Percentiles rank a stretch among this genome's conserved stretches.
These are phyloP conservation scores for Madurella mycetomatis DNA, from an alignment of 2,329 filamentous ascomycete genomes.

Conservation along the genomic window DNA sequence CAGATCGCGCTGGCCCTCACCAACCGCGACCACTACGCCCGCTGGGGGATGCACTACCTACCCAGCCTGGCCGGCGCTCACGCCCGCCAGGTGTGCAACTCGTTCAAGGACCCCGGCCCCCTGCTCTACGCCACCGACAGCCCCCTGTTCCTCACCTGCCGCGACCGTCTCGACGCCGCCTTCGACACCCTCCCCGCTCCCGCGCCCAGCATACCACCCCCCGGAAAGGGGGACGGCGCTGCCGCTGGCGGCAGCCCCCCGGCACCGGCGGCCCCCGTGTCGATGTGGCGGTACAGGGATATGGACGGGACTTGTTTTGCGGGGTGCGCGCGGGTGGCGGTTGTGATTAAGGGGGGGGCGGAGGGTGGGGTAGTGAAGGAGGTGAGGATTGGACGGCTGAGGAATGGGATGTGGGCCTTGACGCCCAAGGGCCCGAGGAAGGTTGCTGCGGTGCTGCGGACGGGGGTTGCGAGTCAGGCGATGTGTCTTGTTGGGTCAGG, in stretches of 20 bases:
- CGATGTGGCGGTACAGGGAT: slow-evolving; percentile 19
- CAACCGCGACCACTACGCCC: slow-evolving; percentile 35
- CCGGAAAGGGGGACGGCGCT: too few species aligned
- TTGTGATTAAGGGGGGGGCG: slow-evolving; percentile 30
- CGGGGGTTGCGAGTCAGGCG: slow-evolving; percentile 35
- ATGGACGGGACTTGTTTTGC: slow-evolving; percentile 51
- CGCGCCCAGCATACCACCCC: slow-evolving; percentile 30
- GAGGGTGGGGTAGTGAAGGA: neutral
- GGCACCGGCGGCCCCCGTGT: neutral
- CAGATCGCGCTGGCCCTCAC: slow-evolving; percentile 48
- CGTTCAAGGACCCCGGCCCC: slow-evolving; percentile 58
- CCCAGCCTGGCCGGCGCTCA: slow-evolving; percentile 54
- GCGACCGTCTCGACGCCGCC: slow-evolving; percentile 44
- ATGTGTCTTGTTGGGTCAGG: slow-evolving; percentile 43
- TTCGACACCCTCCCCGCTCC: slow-evolving; percentile 47
- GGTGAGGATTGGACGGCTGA: slow-evolving; percentile 37
- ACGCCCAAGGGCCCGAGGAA: slow-evolving; percentile 47
- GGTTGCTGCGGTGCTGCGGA: slow-evolving; percentile 50
- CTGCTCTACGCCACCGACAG: slow-evolving; percentile 49
- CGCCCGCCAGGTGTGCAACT: slow-evolving; percentile 54
- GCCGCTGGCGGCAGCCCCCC: too few species aligned
- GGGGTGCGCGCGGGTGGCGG: slow-evolving; percentile 42
- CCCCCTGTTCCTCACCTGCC: slow-evolving; percentile 48
- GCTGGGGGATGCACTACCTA: slow-evolving; percentile 57
- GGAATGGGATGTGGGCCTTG: slow-evolving; percentile 42